These are phyloP conservation scores for Kondoa malvinella DNA, from an alignment of 768 basidiomycete species.

Conservation along the genomic window DNA sequence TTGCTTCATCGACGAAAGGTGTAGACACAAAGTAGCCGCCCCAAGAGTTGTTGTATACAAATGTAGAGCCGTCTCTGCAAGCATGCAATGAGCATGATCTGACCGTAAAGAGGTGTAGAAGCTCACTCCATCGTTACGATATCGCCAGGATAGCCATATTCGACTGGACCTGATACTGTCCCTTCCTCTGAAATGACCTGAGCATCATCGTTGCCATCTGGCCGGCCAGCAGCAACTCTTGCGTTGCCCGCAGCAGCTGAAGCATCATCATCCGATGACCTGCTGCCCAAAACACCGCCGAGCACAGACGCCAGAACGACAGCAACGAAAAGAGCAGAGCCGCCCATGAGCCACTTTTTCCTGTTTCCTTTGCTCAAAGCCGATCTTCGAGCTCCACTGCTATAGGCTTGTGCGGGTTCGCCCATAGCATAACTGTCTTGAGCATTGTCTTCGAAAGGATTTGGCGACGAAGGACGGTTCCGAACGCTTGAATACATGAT, in stretches of 20 bases:
- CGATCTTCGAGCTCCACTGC: background rate
- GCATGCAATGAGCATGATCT: background rate
- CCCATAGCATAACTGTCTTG: background rate
- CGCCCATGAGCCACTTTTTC: background rate
- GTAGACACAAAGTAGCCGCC: conserved; percentile 35
- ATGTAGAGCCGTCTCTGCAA: conserved; percentile 27
- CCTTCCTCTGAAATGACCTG: background rate
- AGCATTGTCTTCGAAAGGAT: background rate
- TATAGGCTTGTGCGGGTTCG: background rate
- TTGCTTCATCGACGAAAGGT: conserved; percentile 26
- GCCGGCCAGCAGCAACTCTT: background rate
- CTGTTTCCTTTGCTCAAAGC: too few relatives aligned
- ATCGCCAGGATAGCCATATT: background rate
- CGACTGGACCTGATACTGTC: background rate
- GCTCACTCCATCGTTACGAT: background rate
- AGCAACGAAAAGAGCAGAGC: background rate
- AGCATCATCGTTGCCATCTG: background rate
- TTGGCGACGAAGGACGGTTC: background rate
- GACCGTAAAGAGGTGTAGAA: background rate
- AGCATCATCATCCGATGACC: background rate
- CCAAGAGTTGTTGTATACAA: conserved; percentile 63
- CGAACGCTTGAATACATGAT: background rate
- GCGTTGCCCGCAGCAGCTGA: background rate
- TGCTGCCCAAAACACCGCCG: background rate
- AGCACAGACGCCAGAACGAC: background rate